phyloP scores from a whole-genome alignment of 2,329 filamentous ascomycete genomes.

The Penicillium thymicola region DNA sequence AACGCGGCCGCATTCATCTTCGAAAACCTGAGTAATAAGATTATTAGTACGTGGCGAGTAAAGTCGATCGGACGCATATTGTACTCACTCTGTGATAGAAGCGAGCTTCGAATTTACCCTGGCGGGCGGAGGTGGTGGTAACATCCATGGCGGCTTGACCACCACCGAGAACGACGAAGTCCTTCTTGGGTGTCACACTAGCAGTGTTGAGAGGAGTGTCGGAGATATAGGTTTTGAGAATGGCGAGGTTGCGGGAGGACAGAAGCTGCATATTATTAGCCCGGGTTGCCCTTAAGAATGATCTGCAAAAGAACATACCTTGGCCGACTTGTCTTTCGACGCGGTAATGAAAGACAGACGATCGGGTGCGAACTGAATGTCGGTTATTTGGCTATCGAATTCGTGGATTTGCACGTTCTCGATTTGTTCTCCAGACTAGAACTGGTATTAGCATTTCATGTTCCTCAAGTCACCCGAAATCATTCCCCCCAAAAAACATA shows the following conservation, averaged over 20 bases:
- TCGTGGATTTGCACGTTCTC: slow-evolving; percentile 83
- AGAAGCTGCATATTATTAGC: slow-evolving; percentile 59
- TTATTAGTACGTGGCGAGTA: background rate
- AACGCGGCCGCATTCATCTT: slow-evolving; percentile 97
- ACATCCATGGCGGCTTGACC: slow-evolving; percentile 99
- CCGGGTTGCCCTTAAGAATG: background rate
- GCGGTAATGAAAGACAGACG: slow-evolving; percentile 98
- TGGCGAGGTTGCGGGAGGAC: slow-evolving; percentile 77
- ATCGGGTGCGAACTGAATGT: slow-evolving; percentile 92
- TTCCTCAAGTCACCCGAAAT: background rate
- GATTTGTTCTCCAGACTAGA: slow-evolving; percentile 72
- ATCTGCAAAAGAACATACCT: slow-evolving; percentile 52
- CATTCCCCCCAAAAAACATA: slow-evolving; percentile 33
- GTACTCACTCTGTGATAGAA: slow-evolving; percentile 86
- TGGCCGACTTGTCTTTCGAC: slow-evolving; percentile 95
- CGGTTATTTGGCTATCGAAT: slow-evolving; percentile 76
- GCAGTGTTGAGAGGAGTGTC: slow-evolving; percentile 97
- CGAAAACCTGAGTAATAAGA: slow-evolving; percentile 59
- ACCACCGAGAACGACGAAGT: slow-evolving; percentile 96
- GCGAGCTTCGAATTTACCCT: slow-evolving; percentile 98
- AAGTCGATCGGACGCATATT: background rate
- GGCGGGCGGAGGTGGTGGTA: slow-evolving; percentile 85
- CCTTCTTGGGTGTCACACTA: slow-evolving; percentile 89
- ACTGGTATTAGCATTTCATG: slow-evolving; percentile 15
- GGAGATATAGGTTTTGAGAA: slow-evolving; percentile 86